Base-by-base conservation (phyloP, 2,329 filamentous ascomycete genomes). In the Penicillium sp. region DNA sequence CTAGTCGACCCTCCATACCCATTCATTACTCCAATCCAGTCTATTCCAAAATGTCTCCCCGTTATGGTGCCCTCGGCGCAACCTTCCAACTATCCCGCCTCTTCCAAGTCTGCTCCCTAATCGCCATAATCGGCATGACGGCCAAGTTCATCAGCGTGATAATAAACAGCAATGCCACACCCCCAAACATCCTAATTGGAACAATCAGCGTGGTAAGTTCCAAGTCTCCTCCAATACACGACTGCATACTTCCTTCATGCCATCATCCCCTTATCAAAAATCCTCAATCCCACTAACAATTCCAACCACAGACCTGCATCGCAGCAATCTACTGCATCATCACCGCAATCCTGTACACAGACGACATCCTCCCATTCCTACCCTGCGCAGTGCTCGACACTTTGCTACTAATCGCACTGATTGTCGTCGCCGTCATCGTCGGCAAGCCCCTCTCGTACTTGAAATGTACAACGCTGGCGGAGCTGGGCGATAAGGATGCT, bases 131-230 rank as follows among this genome's bases (percentile, higher is more conserved):
- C 63, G 91, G 91, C 46, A 85, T 96, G 73, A 86, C 86, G 0
- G 85, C 89, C 69, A 91, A 93, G 75, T 95, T 96, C 75, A 87
- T 96, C 68, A 82, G 86, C 25, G 83, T 90, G 66, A 91, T 95
- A 72, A 85, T 91, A 45, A 78, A 81, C 43, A 83, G 81, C 23
- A 82, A 87, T 62, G 83, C 87, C 55, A 81, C 84, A 31, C 86
- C 89, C 0, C 90, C 91, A 0, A 80, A 84, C 51, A 86, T 92
- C 47, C 81, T 97, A 23, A 84, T 96, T 31, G 91, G 87, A 31
- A 91, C 90, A 3, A 82, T 96, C 62, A 85, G 85, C 60, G 85
- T 96, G 64, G 92, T 96, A 84, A 70, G 90, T 84, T 84, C 9
- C 37, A 84, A 70, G 89, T 84, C 12, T 37, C 15, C 53, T 29